Conservation (phyloP, 169 alveolate genomes). For the Plasmodium blacklocki region DNA sequence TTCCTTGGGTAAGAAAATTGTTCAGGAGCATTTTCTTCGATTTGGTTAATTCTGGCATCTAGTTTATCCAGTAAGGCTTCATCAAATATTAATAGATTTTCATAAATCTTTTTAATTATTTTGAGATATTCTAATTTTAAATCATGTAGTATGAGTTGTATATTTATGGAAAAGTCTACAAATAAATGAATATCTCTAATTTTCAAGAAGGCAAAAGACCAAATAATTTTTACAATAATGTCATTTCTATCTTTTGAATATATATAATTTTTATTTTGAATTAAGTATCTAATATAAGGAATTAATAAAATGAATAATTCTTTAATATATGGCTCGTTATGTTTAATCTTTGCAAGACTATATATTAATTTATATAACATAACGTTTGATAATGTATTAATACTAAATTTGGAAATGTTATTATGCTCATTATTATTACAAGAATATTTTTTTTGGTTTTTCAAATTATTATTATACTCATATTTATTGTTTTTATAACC, state of each 20-base stretch:
- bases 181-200: conserved; percentile 35
- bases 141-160: conserved; percentile 18
- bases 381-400: conserved; percentile 39
- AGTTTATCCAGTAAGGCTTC: conserved; percentile 39
- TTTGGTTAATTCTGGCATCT: conserved; percentile 24
- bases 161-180: conserved; percentile 45
- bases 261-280: conserved; percentile 41
- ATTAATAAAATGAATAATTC: conserved; percentile 30
- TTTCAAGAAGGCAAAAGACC: conserved; percentile 60
- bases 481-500: too few species aligned
- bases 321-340: conserved; percentile 7
- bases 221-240: conserved; percentile 33
- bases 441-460: background rate
- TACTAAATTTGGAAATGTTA: background rate
- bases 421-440: background rate
- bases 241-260: conserved; percentile 37
- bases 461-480: background rate
- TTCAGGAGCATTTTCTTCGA: conserved; percentile 29
- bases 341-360: conserved; percentile 33
- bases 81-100: conserved; percentile 37
- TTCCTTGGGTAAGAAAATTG: conserved; percentile 59
- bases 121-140: conserved; percentile 25
- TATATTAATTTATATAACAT: conserved; percentile 65
- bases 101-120: conserved; percentile 44
- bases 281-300: conserved; percentile 36